phyloP scores from a whole-genome alignment of 148 eudicot genomes.

The Silene uniflora region DNA sequence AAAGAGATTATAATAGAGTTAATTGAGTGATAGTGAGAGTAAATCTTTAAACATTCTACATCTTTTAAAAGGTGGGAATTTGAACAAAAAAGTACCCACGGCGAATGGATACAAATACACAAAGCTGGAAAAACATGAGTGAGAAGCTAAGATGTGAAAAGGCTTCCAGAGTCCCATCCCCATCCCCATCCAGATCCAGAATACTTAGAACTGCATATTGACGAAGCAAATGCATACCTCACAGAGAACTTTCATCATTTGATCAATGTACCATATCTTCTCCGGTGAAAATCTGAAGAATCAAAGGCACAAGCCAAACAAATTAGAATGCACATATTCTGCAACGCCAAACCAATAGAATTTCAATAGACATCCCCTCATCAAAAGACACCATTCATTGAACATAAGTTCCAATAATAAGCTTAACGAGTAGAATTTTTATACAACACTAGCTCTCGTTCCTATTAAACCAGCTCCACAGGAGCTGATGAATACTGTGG shows the following conservation, averaged over 20 bases:
- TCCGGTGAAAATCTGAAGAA: slow-evolving; percentile 78
- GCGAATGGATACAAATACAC: background rate
- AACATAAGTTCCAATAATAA: background rate
- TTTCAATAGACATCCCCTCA: background rate
- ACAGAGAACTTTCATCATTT: slow-evolving; percentile 95
- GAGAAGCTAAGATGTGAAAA: slow-evolving; percentile 7
- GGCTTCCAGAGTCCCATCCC: background rate
- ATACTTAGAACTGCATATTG: background rate
- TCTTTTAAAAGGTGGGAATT: too few species aligned
- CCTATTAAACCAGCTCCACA: background rate
- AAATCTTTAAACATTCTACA: too few species aligned
- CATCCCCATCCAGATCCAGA: background rate
- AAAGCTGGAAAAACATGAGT: slow-evolving; percentile 1
- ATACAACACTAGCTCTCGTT: background rate
- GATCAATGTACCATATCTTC: slow-evolving; percentile 95
- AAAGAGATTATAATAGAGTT: too few species aligned
- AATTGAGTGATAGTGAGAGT: too few species aligned
- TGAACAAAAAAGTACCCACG: background rate
- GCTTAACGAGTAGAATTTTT: background rate
- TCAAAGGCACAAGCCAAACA: slow-evolving; percentile 11
- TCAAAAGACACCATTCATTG: background rate
- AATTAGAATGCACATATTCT: background rate
- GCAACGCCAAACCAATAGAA: background rate
- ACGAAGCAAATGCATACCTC: slow-evolving; percentile 58
- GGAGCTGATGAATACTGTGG: too few species aligned